Evolutionary conservation across 2,329 filamentous ascomycete species (phyloP), one percentile per base, ranked within the genome.

Genomic region (Claviceps quebecensis): DNA sequence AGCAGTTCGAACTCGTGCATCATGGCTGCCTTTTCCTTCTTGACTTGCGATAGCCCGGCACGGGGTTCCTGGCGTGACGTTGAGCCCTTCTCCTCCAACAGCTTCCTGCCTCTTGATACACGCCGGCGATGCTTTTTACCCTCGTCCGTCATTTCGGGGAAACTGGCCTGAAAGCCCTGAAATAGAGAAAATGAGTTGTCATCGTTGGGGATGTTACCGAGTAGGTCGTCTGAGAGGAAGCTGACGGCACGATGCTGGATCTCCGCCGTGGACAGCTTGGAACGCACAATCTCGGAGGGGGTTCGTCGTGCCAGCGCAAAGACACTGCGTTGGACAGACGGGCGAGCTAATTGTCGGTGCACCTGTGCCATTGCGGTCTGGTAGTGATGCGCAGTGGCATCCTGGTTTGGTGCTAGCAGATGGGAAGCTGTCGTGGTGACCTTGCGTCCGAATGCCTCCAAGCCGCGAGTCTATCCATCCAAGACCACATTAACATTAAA

Each of bases 371-470:
- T 84, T 56, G 93, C 91, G 69, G 76, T 81, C 63, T 93, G 84
- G 68, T 96, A 97, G 68, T 89, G 84, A 65, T 75, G 64, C 69
- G 75, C 61, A 62, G 73, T 59, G 65, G 75, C 67, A 61, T 69
- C 68, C 59, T 70, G 64, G 52, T 80, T 69, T 46, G 84, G 81
- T 45, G 78, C 84, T 62, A 97, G 95, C 58, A 98, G 76, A 67
- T 95, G 89, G 62, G 82, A 87, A 52, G 93, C 93, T 19, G 93
- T 97, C 29, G 88, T 88, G 34, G 90, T 93, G 56, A 97, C 89
- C 70, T 96, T 98, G 64, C 91, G 83, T 58, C 89, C 82, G 69
- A 98, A 96, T 51, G 87, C 86, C 71, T 96, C 90, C 60, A 97
- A 73, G 57, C 93, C 87, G 61, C 88, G 85, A 51, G 87, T 82